Evolutionary conservation across 352 stramenopile genomes (phyloP), one percentile per base, ranked within the genome.

Genomic region (Globisporangium apiculatum): DNA sequence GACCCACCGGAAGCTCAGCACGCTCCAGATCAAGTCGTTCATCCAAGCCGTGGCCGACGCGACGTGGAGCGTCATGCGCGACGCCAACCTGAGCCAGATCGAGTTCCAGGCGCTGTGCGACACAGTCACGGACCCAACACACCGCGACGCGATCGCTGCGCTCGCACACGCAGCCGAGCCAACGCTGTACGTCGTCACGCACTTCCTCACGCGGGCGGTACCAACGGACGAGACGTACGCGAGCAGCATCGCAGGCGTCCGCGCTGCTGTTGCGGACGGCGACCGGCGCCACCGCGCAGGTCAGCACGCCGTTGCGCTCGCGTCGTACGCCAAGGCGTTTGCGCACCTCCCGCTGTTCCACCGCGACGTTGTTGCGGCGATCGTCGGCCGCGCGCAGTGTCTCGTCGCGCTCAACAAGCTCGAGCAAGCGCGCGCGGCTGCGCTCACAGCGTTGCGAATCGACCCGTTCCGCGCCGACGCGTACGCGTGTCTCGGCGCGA

Each of bases 1-100:
- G 35, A 71, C 64, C 18, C 69, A 81, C 52, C 81, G 84, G 54
- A 89, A 87, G 54, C 64, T 91, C 37, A 94, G 84, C 58, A 91
- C 80, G 6, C 55, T 94, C 11, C 84, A 94, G 55, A 76, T 91
- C 58, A 94, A 92, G 64, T 86, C 84, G n/a, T 84, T 92, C 36
- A 90, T 91, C 48, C 80, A 94, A 57, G 77, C 79, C 3, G 60
- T 86, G 5, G 82, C 80, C 5, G 79, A 94, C 50, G 81, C 76
- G 40, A 75, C 75, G 10, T 89, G 73, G 73, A 74, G 78, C 8
- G 79, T 86, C 15, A 69, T 91, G 4, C 67, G 69, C 17, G 65
- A 83, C 8, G 67, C 85, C 38, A 53, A 67, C 0, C 59, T 88
- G 40, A 87, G 70, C 63, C 68, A 87, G 37, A 51, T 94, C 36